Base-by-base conservation (phyloP, 352 stramenopile species). In the Globisporangium camurandrum region DNA sequence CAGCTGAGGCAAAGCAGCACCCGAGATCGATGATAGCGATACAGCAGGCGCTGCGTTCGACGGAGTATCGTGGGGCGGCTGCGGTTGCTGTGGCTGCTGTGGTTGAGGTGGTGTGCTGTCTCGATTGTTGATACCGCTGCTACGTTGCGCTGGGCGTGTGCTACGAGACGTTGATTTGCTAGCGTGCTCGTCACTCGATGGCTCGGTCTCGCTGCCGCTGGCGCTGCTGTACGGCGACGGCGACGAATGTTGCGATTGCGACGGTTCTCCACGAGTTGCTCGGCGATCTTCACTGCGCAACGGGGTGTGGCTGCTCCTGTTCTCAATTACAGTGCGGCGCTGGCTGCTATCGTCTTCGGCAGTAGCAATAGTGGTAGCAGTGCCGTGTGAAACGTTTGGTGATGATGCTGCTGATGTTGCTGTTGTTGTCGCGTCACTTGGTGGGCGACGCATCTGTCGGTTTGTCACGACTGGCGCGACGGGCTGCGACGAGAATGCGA, bases 1-100 rank as follows among this genome's bases (percentile, higher is more conserved):
- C 42, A 71, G 47, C 40, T 71, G 56, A 27, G 81, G 60, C 50
- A 75, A 58, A 11, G 68, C 66, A 6, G 66, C 63, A 11, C 70
- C 61, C 0, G 73, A 82, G 16, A 85, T 59, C 37, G 73, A 69
- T 1, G 68, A 66, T 22, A 84, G 51, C 30, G 65, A 54, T 49
- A 2, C 17, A 4, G 36, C 4, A 4, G 14, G 17, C 36, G 36
- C 16, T 9, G 17, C 30, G 30, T 34, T 34, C 14, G 30, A 12
- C n/a, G n/a, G n/a, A 12, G 8, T 34, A 12, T 12, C 14, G 30
- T 34, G 19, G 46, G 49, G 23, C 28, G 22, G 26, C 27, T 26
- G 20, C 27, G 19, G 45, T 33, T 50, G 16, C 19, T 45, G 36
- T 42, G 39, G 52, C 55, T 30, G 20, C 7, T 27, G 3, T 53